Conservation (phyloP, 2,329 filamentous ascomycete species). For the Raffaelea ambrosiae region DNA sequence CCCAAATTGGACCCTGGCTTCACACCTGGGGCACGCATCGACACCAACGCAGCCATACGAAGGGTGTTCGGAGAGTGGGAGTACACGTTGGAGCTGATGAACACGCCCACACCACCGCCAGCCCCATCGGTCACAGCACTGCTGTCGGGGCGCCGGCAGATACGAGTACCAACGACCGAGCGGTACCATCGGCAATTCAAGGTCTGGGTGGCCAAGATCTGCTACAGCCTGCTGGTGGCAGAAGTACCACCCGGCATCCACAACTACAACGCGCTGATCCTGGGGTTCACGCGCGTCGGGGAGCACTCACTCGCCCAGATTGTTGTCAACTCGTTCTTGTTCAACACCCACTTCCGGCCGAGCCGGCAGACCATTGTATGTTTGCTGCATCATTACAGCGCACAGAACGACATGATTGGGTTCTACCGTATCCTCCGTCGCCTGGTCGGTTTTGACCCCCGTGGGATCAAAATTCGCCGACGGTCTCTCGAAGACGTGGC, state of each 20-base stretch:
- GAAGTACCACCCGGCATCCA: constrained; percentile 54
- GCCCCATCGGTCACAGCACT: neutral
- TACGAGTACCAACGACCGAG: neutral
- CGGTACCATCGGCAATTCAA: constrained; percentile 9
- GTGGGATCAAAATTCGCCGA: constrained; percentile 28
- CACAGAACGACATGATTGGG: constrained; percentile 27
- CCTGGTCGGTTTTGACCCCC: constrained; percentile 33
- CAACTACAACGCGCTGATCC: constrained; percentile 63
- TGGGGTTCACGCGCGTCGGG: constrained; percentile 49
- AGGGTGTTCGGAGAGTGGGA: constrained; percentile 19
- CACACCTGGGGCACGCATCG: constrained; percentile 13
- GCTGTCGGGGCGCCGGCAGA: too few species aligned
- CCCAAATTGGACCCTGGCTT: too few species aligned
- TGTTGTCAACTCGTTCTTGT: constrained; percentile 43
- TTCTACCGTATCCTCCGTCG: constrained; percentile 37
- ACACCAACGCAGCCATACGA: constrained; percentile 16
- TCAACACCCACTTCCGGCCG: constrained; percentile 32
- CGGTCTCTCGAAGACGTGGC: constrained; percentile 2
- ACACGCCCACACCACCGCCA: neutral
- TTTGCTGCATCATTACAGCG: constrained; percentile 41
- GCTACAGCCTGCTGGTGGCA: constrained; percentile 59
- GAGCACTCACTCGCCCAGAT: constrained; percentile 40
- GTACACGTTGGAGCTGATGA: neutral
- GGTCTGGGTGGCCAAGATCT: constrained; percentile 31
- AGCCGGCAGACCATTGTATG: constrained; percentile 40